Evolutionary conservation across 2,329 filamentous ascomycete species (phyloP), one percentile per base, ranked within the genome.

Genomic region (Talaromyces verruculosus): DNA sequence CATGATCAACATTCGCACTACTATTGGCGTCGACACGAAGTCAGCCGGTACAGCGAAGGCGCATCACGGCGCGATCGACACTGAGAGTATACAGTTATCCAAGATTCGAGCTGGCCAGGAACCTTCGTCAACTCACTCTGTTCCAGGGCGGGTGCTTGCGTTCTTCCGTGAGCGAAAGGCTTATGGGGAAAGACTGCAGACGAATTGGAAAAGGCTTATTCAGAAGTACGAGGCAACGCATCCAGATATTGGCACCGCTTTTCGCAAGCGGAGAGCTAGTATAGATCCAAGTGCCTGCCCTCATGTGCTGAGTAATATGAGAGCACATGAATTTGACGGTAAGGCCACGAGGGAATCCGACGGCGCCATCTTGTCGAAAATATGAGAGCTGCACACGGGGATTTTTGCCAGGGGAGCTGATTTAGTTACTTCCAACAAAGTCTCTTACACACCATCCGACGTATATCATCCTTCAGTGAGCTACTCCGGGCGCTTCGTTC

Each of bases 401-500:
- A 3, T 45, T 8, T n/a, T 45, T n/a, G 41, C 15, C 17, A n/a
- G 41, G n/a, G 41, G 41, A 45, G 41, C 41, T n/a, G 41, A 45
- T 7, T n/a, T 45, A n/a, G 41, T 45, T n/a, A 45, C 17, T 8
- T 45, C 41, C 6, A 45, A 45, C 17, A 45, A 45, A n/a, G 6
- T 45, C 15, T 8, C 13, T 6, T 45, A 45, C 15, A 45, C 13
- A 8, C 17, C 17, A 19, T 45, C 41, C 3, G 41, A 45, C n/a
- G 17, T 45, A 8, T 45, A n/a, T n/a, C 15, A n/a, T n/a, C 41
- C 41, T 45, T n/a, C 41, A 45, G 15, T n/a, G 7, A 0, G 45
- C 45, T 51, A 53, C 28, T 19, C 45, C 0, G 85, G 85, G 2
- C 81, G 85, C 1, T 87, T 86, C 69, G 83, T 96, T 79, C 89